Conservation (phyloP, 176 grass and related monocot species). For the Tuctoria greenei region DNA sequence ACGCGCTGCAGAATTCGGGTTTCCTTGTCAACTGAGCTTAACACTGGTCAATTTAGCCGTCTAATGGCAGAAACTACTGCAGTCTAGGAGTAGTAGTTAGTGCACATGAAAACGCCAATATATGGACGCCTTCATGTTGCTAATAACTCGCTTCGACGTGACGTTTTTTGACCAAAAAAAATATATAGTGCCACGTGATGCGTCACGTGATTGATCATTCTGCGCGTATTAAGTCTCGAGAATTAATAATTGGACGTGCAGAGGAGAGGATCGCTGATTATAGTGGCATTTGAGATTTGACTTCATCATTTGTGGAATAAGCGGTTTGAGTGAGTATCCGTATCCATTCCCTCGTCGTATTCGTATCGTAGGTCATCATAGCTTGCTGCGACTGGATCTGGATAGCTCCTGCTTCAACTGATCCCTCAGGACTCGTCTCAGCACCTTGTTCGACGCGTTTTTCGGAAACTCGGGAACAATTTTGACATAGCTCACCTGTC, state of each 20-base stretch:
- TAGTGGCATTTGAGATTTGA: no score
- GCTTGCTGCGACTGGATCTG: conserved; percentile 53
- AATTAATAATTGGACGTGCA: neutral
- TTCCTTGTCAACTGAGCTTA: conserved; percentile 14
- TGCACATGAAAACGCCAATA: conserved; percentile 13
- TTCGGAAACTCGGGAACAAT: conserved; percentile 78
- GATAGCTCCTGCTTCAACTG: conserved; percentile 62
- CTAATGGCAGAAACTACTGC: neutral
- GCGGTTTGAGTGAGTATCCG: neutral
- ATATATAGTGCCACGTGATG: neutral
- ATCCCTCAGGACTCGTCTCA: conserved; percentile 85
- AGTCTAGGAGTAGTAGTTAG: no score
- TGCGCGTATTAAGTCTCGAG: neutral
- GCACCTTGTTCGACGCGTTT: conserved; percentile 87
- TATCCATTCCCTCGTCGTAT: no score
- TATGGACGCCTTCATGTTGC: neutral
- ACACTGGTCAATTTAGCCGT: conserved; percentile 32
- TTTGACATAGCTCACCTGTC: conserved; percentile 87
- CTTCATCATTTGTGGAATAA: neutral
- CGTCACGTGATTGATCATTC: neutral
- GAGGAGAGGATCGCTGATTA: neutral
- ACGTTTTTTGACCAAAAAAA: neutral
- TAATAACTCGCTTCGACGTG: neutral
- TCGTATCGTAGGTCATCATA: conserved; percentile 64
- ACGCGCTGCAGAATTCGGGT: neutral